Evolutionary conservation across 352 stramenopile genomes (phyloP).

Genomic region (Phytopythium ostracodes): DNA sequence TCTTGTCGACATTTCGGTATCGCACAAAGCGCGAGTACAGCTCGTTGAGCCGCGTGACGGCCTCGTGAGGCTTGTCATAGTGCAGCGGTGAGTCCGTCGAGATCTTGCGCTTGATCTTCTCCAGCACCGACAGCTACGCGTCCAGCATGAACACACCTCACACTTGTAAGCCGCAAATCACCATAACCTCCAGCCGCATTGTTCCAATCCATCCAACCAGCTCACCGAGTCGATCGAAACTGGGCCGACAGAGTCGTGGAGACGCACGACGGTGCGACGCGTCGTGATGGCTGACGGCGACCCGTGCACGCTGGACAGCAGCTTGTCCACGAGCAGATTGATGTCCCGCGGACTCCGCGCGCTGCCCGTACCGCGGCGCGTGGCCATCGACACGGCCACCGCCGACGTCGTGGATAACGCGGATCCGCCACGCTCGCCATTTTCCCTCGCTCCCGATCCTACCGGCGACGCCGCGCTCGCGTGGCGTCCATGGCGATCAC

Average conservation of each 20-base stretch:
- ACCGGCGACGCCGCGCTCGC: slow-evolving; percentile 6
- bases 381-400: slow-evolving; percentile 23
- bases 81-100: slow-evolving; percentile 32
- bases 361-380: slow-evolving; percentile 21
- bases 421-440: slow-evolving; percentile 1
- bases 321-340: slow-evolving; percentile 49
- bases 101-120: slow-evolving; percentile 80
- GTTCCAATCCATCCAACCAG: background rate
- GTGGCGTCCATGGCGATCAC: background rate
- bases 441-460: slow-evolving; percentile 6
- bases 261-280: slow-evolving; percentile 45
- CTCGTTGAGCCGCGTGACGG: slow-evolving; percentile 58
- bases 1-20: slow-evolving; percentile 70
- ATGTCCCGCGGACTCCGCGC: slow-evolving; percentile 35
- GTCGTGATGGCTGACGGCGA: slow-evolving; percentile 51
- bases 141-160: background rate
- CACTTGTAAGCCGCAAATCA: background rate
- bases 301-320: slow-evolving; percentile 47
- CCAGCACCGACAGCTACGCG: slow-evolving; percentile 55
- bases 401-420: slow-evolving; percentile 18
- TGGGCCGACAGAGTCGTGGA: slow-evolving; percentile 38
- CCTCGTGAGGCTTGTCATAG: slow-evolving; percentile 36
- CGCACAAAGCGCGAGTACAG: slow-evolving; percentile 77
- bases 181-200: background rate
- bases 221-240: slow-evolving; percentile 31